Conservation (phyloP, 2,329 filamentous ascomycete species). For the Colletotrichum eremochloae region DNA sequence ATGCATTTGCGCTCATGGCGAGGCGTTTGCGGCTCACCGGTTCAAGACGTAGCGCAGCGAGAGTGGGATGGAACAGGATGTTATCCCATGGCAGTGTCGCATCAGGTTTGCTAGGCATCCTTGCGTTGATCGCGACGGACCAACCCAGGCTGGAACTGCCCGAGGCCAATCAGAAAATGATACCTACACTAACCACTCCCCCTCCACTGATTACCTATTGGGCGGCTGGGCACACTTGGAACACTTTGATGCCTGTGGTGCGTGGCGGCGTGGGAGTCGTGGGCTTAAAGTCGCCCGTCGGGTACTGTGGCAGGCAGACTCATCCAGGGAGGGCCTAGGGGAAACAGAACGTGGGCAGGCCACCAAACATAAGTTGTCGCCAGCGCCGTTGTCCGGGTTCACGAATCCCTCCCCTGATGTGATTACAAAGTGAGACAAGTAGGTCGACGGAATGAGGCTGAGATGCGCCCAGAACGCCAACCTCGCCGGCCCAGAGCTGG, state of each 20-base stretch:
- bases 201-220: not conserved
- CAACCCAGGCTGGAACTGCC: slow-evolving; percentile 17
- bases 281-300: slow-evolving; percentile 12
- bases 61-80: slow-evolving; percentile 23
- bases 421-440: not conserved
- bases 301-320: slow-evolving; percentile 16
- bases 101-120: slow-evolving; percentile 28
- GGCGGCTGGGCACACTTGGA: not conserved
- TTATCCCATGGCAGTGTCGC: slow-evolving; percentile 29
- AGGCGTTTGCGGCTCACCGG: slow-evolving; percentile 3
- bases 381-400: not conserved
- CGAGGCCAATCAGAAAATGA: slow-evolving; percentile 16
- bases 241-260: slow-evolving; percentile 4
- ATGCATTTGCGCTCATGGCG: not conserved
- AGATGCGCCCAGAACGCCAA: not conserved
- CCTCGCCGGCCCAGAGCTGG: not conserved
- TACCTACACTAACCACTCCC: not conserved
- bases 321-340: not conserved
- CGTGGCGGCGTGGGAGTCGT: slow-evolving; percentile 18
- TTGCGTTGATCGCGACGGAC: slow-evolving; percentile 31
- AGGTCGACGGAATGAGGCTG: not conserved
- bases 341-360: not conserved
- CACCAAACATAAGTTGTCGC: not conserved
- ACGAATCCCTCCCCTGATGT: not conserved
- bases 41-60: slow-evolving; percentile 1